phyloP scores from a whole-genome alignment of 2,329 filamentous ascomycete species.

The Sporothrix globosa region DNA sequence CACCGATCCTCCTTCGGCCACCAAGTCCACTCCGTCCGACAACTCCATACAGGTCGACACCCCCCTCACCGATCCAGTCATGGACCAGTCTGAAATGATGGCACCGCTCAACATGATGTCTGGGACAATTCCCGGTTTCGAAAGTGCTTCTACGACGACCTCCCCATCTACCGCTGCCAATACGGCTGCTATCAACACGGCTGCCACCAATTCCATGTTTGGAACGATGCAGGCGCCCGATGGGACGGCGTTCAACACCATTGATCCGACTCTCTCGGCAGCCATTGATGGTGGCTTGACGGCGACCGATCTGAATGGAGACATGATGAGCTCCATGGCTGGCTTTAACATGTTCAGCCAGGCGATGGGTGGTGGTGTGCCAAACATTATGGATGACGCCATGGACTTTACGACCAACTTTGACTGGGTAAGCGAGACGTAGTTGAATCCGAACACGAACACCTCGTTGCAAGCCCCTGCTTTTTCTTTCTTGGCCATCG shows the following conservation, averaged over 20 bases:
- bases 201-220: conserved; percentile 39
- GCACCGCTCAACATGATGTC: conserved; percentile 50
- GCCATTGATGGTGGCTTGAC: conserved; percentile 34
- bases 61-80: conserved; percentile 40
- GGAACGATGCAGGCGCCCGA: conserved; percentile 46
- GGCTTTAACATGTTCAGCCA: conserved; percentile 54
- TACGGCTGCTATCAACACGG: background rate
- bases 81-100: conserved; percentile 46
- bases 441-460: no score
- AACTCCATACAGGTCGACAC: conserved; percentile 11
- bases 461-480: no score
- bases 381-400: conserved; percentile 37
- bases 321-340: conserved; percentile 39
- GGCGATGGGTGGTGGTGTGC: conserved; percentile 36
- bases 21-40: conserved; percentile 24
- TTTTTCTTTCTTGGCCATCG: background rate
- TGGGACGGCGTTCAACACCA: conserved; percentile 49
- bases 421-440: conserved; percentile 57
- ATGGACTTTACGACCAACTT: conserved; percentile 57
- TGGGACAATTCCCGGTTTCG: conserved; percentile 40
- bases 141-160: background rate
- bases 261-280: conserved; percentile 48
- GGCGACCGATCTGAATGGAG: conserved; percentile 46
- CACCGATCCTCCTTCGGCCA: background rate
- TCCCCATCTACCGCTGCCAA: background rate